Base-by-base conservation (phyloP, 2,329 filamentous ascomycete species). In the Graphium sp. region DNA sequence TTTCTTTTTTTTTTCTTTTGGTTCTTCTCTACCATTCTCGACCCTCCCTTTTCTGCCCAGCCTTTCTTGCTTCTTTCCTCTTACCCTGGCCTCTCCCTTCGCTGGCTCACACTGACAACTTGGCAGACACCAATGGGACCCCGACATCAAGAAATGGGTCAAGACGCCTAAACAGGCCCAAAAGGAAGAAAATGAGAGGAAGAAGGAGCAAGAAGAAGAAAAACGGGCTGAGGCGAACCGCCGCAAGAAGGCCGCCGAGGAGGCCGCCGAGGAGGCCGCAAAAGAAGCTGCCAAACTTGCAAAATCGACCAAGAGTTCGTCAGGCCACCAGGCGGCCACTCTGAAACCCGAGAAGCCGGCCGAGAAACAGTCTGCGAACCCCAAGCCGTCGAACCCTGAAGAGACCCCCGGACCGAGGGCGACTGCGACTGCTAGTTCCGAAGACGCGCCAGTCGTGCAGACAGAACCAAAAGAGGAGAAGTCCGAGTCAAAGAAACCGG, bases 101-200 rank as follows among this genome's bases (percentile, higher is more conserved):
- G n/a, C n/a, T n/a, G n/a, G 15, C 31, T 35, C 22, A 23, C 28
- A 21, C 17, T n/a, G n/a, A n/a, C n/a, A n/a, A n/a, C n/a, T n/a
- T 31, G 29, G 21, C 32, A 76, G 73, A 14, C 74, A 79, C 43
- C 50, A 47, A 19, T 79, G 73, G 72, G 50, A 66, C 24, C 50
- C 62, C 4, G 55, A 64, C 15, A 46, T 55, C 24, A 71, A 68
- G 41, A 58, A 69, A 38, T 78, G 74, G 74, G 45, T 72, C 21
- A 65, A 59, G 41, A 48, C 43, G 31, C 37, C 48, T 32, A 33
- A 45, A 34, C 31, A 44, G 29, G n/a, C 39, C 41, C 26, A 21
- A 14, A 13, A 48, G 33, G 38, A 39, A 30, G 43, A 42, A 23
- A 41, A 44, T 6, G 41, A 46, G 17, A 32, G 14, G 13, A 15